Percentiles rank a stretch among this genome's conserved stretches.
Conservation (phyloP, 2,329 filamentous ascomycete species). For the Scytalidium lignicola region DNA sequence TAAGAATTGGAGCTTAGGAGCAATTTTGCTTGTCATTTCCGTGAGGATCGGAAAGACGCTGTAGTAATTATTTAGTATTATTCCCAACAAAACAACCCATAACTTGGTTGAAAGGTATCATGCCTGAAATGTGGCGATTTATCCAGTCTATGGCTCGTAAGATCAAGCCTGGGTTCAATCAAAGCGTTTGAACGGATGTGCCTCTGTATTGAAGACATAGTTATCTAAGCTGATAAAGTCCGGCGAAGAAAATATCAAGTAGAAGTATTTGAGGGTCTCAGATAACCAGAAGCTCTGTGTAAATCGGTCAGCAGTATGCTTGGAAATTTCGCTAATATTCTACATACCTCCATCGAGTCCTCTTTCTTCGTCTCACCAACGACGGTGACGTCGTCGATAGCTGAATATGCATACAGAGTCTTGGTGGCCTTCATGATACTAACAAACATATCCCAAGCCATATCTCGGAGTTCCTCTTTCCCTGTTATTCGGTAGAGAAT, state of each 20-base stretch:
- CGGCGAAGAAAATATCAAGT: slow-evolving; percentile 43
- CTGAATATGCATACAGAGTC: slow-evolving; percentile 36
- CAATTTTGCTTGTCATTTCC: too few relatives aligned
- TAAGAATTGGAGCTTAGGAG: too few relatives aligned
- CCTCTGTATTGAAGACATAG: slow-evolving; percentile 39
- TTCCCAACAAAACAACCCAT: too few relatives aligned
- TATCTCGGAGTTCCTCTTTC: slow-evolving; percentile 29
- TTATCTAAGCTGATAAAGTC: slow-evolving; percentile 52
- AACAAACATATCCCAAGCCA: slow-evolving; percentile 41
- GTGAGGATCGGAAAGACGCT: too few relatives aligned
- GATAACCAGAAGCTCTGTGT: slow-evolving; percentile 49
- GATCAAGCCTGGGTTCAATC: too few relatives aligned
- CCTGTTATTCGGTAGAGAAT: slow-evolving; percentile 39
- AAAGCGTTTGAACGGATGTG: slow-evolving; percentile 15
- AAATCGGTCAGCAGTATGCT: slow-evolving; percentile 1
- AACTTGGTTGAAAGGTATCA: too few relatives aligned
- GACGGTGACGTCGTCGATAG: slow-evolving; percentile 32
- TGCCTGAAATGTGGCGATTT: too few relatives aligned
- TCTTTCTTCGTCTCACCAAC: slow-evolving; percentile 17
- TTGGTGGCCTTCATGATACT: slow-evolving; percentile 35
- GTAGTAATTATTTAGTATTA: too few relatives aligned
- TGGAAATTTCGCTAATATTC: slow-evolving; percentile 27
- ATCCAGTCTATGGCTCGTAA: background rate
- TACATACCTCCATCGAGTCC: slow-evolving; percentile 46
- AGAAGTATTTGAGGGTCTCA: slow-evolving; percentile 59